Evolutionary conservation across 2,329 filamentous ascomycete species (phyloP).

Genomic region (Daldinia sp.): DNA sequence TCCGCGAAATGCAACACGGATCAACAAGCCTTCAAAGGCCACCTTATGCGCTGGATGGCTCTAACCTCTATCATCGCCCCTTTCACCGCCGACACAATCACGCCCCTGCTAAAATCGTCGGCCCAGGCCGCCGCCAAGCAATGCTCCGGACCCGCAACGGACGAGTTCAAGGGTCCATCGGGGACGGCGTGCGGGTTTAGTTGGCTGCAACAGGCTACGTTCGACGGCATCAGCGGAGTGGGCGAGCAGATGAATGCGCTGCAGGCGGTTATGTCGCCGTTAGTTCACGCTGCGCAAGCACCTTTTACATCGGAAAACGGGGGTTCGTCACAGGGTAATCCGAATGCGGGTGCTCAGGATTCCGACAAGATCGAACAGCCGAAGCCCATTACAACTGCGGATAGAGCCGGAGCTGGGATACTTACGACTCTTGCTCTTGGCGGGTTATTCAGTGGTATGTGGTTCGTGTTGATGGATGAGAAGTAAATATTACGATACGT

Average conservation of each 20-base stretch:
- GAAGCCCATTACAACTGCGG: conserved; percentile 41
- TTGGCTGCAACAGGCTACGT: conserved; percentile 56
- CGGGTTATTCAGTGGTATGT: conserved; percentile 27
- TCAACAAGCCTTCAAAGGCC: conserved; percentile 52
- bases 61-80: conserved; percentile 48
- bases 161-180: conserved; percentile 32
- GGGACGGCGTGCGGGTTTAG: conserved; percentile 57
- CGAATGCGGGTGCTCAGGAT: conserved; percentile 39
- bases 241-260: conserved; percentile 65
- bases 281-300: conserved; percentile 45
- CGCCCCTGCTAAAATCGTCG: conserved; percentile 40
- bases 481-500: conserved; percentile 1
- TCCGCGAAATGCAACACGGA: conserved; percentile 43
- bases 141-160: conserved; percentile 36
- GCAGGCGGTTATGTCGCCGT: conserved; percentile 57
- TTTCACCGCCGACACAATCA: conserved; percentile 39
- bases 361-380: conserved; percentile 35
- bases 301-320: conserved; percentile 35
- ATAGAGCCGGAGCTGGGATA: conserved; percentile 44
- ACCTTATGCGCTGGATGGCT: conserved; percentile 58
- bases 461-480: conserved; percentile 22
- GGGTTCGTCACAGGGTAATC: conserved; percentile 42
- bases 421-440: conserved; percentile 38
- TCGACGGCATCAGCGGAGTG: conserved; percentile 60
- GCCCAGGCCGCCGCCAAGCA: conserved; percentile 52